Percentiles rank a stretch among this genome's conserved stretches.
phyloP scores from a whole-genome alignment of 75 land plant genomes.

The Cupressus sempervirens region DNA sequence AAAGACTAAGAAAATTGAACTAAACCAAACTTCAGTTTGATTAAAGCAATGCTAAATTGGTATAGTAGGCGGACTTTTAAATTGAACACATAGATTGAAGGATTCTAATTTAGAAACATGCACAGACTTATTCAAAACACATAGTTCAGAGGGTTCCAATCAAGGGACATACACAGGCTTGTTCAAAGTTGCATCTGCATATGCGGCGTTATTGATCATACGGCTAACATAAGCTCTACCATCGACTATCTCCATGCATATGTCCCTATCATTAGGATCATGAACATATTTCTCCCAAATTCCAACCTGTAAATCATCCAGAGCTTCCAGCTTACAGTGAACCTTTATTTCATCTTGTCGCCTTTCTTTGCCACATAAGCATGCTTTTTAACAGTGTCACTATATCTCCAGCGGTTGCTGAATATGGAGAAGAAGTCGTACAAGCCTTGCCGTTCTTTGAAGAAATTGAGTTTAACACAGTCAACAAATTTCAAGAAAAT shows the following conservation, averaged over 20 bases:
- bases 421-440: not conserved
- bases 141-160: too few species aligned
- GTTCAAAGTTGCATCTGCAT: not conserved
- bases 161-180: not conserved
- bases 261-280: not conserved
- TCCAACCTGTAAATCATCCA: not conserved
- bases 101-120: too few species aligned
- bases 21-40: too few species aligned
- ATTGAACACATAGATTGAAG: too few species aligned
- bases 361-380: not conserved
- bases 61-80: too few species aligned
- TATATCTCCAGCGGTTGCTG: not conserved
- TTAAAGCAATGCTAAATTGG: too few species aligned
- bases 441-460: not conserved
- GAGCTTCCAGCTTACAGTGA: not conserved
- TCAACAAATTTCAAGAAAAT: not conserved
- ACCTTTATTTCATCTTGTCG: not conserved
- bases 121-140: too few species aligned
- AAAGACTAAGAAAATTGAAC: constrained; percentile 23
- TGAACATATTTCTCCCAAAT: not conserved
- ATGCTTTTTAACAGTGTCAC: not conserved
- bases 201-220: not conserved
- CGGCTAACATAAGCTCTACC: not conserved
- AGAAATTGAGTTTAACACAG: not conserved
- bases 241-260: not conserved